Evolutionary conservation across 1,284 basidiomycete genomes (phyloP), one percentile per base, ranked within the genome.

Genomic region (Phellopilus nigrolimitatus): DNA sequence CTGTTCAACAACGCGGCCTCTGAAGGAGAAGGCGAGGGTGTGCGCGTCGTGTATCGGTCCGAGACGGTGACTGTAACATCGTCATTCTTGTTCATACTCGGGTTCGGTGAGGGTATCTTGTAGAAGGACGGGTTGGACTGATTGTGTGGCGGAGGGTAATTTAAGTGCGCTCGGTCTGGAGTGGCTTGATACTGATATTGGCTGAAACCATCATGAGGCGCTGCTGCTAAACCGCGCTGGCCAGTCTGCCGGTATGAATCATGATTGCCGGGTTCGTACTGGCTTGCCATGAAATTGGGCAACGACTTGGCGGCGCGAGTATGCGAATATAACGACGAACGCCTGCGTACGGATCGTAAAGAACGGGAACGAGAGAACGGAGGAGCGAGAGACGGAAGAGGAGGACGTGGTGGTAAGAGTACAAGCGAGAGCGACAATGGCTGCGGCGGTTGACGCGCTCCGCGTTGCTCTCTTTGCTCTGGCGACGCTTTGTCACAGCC

Each of bases 11-110:
- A 64, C 41, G 59, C 65, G 1, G 56, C 58, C 59, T 72, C 71
- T 46, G 66, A 68, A 3, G 71, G 70, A 1, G 70, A 71, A 7
- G 71, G 71, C 48, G 70, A 71, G 4, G 71, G 71, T 1, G 71
- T 72, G 17, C 71, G 60, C n/a, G 57, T 56, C n/a, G 65, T 54
- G 15, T 58, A 51, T 31, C 62, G 59, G n/a, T 31, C 43, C 33
- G 74, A 75, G 1, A 34, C 27, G 36, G 44, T 36, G 34, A 15
- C 27, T 25, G 44, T 36, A 25, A 15, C 41, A 24, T 51, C 49
- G 24, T 36, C 47, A 31, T 55, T 41, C 39, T 51, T 51, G 33
- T 38, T 30, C 31, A 30, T 47, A 10, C 27, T 47, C 27, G 41
- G 12, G 24, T 30, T 51, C 15, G 31, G 28, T 19, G 53, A 47